Evolutionary conservation across 306 rosid species (phyloP).

Genomic region (Prunus mira): DNA sequence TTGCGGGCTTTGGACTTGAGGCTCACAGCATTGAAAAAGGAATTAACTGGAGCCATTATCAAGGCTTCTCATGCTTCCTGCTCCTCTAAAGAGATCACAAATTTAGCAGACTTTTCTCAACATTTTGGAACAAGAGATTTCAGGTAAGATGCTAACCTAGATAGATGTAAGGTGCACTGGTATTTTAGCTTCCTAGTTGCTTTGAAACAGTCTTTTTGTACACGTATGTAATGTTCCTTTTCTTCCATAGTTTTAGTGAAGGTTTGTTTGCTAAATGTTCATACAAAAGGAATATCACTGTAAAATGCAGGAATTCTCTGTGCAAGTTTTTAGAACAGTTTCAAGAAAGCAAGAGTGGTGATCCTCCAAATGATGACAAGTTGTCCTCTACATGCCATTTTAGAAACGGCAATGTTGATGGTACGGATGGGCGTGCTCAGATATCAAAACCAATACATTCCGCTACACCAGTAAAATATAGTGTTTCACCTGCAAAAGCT

Average conservation of each 20-base stretch:
- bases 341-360: constrained; percentile 31
- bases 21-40: constrained; percentile 61
- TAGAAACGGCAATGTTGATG: constrained; percentile 32
- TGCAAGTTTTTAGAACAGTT: constrained; percentile 50
- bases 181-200: background rate
- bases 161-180: constrained; percentile 7
- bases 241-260: constrained; percentile 2
- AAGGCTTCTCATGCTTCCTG: constrained; percentile 44
- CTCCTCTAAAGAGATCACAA: constrained; percentile 43
- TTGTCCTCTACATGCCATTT: constrained; percentile 21
- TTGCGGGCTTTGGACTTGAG: constrained; percentile 91
- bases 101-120: constrained; percentile 43
- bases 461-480: constrained; percentile 59
- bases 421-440: constrained; percentile 25
- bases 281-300: background rate
- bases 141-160: constrained; percentile 50
- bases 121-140: constrained; percentile 66
- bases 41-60: constrained; percentile 48
- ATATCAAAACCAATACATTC: constrained; percentile 39
- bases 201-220: background rate
- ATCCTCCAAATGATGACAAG: constrained; percentile 38
- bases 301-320: constrained; percentile 55
- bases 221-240: background rate
- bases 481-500: constrained; percentile 93
- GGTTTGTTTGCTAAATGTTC: constrained; percentile 12